Conservation (phyloP, 1,284 basidiomycete genomes). For the Boletus mariae region DNA sequence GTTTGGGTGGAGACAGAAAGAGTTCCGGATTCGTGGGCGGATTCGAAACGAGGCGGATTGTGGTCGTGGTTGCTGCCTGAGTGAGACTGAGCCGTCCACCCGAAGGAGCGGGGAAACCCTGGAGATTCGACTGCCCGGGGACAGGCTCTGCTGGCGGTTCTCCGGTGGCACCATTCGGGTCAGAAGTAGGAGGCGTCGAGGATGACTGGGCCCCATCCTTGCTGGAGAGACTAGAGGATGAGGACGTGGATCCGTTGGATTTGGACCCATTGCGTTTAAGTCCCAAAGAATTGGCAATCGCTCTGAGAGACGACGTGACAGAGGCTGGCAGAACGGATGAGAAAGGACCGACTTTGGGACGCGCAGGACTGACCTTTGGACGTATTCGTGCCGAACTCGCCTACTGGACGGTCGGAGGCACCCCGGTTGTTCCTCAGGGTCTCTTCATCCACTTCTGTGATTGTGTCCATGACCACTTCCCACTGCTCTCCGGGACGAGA, state of each 20-base stretch:
- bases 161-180: conserved; percentile 11
- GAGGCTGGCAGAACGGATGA: conserved; percentile 34
- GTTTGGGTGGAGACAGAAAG: conserved; percentile 50
- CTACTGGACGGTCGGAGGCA: conserved; percentile 32
- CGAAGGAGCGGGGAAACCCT: conserved; percentile 53
- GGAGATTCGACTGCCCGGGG: conserved; percentile 52
- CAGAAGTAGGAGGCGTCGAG: conserved; percentile 46
- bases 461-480: conserved; percentile 75
- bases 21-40: conserved; percentile 23
- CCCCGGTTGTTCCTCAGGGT: conserved; percentile 29
- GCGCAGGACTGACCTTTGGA: conserved; percentile 54
- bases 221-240: conserved; percentile 28
- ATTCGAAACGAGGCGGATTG: conserved; percentile 57
- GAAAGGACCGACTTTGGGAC: conserved; percentile 3
- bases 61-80: conserved; percentile 50
- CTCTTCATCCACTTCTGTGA: conserved; percentile 57
- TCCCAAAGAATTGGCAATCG: conserved; percentile 65
- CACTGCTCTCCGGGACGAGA: conserved; percentile 67
- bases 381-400: conserved; percentile 65
- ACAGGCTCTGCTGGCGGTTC: conserved; percentile 40
- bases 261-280: conserved; percentile 49
- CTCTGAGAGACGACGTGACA: conserved; percentile 63
- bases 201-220: conserved; percentile 38
- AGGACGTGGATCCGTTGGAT: conserved; percentile 23
- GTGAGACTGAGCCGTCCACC: conserved; percentile 48